A percentile compares a stretch with the other conserved stretches of the same genome.
These are phyloP conservation scores for Pythium phragmiticola DNA, from an alignment of 352 stramenopile species.

Conservation along the genomic window DNA sequence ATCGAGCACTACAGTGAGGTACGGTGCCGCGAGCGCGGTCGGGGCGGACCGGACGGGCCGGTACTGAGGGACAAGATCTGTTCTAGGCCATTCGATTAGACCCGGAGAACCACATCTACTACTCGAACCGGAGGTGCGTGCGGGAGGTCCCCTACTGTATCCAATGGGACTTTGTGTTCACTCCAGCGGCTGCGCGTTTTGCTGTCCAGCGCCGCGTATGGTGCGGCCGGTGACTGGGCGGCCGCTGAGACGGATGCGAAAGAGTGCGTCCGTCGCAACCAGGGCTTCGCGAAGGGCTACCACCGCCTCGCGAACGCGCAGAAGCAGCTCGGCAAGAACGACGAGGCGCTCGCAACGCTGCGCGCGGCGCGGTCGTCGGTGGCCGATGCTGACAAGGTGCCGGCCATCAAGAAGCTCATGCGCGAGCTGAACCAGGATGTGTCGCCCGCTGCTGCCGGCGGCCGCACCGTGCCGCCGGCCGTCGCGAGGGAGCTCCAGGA, in stretches of 20 bases:
- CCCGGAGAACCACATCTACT: slow-evolving; percentile 79
- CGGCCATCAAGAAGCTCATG: slow-evolving; percentile 75
- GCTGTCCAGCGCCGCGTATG: slow-evolving; percentile 57
- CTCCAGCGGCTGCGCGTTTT: background rate
- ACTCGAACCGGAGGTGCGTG: slow-evolving; percentile 73
- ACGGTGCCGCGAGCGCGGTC: background rate
- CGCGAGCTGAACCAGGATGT: slow-evolving; percentile 63
- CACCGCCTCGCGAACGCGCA: slow-evolving; percentile 80
- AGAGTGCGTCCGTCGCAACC: slow-evolving; percentile 70
- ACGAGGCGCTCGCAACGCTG: slow-evolving; percentile 70
- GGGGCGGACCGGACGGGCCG: background rate
- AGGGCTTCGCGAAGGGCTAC: slow-evolving; percentile 76
- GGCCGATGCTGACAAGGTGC: slow-evolving; percentile 49
- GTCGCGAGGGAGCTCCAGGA: slow-evolving; percentile 81
- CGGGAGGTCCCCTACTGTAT: background rate
- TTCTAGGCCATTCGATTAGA: slow-evolving; percentile 72
- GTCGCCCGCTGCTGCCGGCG: slow-evolving; percentile 17
- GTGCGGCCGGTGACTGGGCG: slow-evolving; percentile 68
- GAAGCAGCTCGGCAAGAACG: slow-evolving; percentile 67
- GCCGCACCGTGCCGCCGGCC: slow-evolving; percentile 49
- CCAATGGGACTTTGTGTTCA: background rate
- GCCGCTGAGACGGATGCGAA: slow-evolving; percentile 67
- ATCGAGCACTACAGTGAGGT: slow-evolving; percentile 81
- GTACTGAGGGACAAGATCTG: background rate
- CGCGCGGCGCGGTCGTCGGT: slow-evolving; percentile 37